Evolutionary conservation across 2,329 filamentous ascomycete species (phyloP), one percentile per base, ranked within the genome.

Genomic region (Scytalidium sp.): DNA sequence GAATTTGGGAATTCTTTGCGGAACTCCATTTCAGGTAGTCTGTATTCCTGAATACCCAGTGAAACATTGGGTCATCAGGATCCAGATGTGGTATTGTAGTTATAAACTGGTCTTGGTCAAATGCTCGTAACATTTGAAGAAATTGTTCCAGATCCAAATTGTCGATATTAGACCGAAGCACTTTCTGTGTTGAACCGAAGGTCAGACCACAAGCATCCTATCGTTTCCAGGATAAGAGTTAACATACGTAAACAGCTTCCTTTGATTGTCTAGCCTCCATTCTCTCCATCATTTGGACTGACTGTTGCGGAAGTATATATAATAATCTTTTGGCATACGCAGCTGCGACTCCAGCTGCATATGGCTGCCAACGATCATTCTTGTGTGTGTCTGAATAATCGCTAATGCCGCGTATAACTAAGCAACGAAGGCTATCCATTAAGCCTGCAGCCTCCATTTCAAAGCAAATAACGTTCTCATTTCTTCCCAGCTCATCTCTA

Each of bases 401-500:
- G 20, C 45, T 49, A 25, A 56, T 55, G 3, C 54, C 54, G 17
- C 54, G n/a, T 2, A 56, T 55, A 11, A 56, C 50, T 2, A 56
- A 21, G 29, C 52, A 55, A 3, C 41, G 52, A 27, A 50, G 52
- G 25, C 27, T 15, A 19, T 51, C 25, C 51, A 47, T 49, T 9
- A 54, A 29, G 2, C 51, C 51, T 1, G 51, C 46, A 8, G 53
- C 48, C 25, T 54, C 51, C 49, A 53, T 54, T 27, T 56, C 49
- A 42, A 52, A 52, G 19, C 11, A 21, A 21, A 5, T 43, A 25
- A 41, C 25, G 25, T 29, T 29, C 11, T 19, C 4, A 17, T 42
- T 19, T 7, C 11, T 42, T 23, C 57, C 50, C 0, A 67, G 42
- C 7, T 59, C 44, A 19, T 68, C 50, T 3, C 63, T 39, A 10